Evolutionary conservation across 768 basidiomycete species (phyloP).

Genomic region (Podaxis pistillaris): DNA sequence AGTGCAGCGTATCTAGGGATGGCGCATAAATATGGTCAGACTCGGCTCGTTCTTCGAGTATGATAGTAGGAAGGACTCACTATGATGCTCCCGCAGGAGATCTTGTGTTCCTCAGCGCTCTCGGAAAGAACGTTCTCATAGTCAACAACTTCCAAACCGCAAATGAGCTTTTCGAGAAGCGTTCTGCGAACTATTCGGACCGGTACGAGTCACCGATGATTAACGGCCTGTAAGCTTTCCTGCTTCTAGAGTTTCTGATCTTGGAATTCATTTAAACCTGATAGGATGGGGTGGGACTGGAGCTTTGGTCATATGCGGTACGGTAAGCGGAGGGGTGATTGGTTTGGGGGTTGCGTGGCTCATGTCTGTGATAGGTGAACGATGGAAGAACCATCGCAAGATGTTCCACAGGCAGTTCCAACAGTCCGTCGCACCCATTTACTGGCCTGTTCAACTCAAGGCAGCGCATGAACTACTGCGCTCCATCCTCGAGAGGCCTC

Average conservation of each 20-base stretch:
- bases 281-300: slow-evolving; percentile 43
- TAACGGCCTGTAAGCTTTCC: slow-evolving; percentile 40
- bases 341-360: background rate
- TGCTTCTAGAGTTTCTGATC: slow-evolving; percentile 1
- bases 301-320: slow-evolving; percentile 56
- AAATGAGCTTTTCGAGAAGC: slow-evolving; percentile 55
- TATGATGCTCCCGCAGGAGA: slow-evolving; percentile 37
- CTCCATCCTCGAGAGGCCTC: slow-evolving; percentile 39
- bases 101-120: slow-evolving; percentile 48
- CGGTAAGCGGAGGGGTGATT: slow-evolving; percentile 19
- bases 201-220: slow-evolving; percentile 47
- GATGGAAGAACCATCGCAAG: slow-evolving; percentile 51
- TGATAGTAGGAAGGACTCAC: background rate
- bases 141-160: slow-evolving; percentile 44
- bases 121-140: slow-evolving; percentile 42
- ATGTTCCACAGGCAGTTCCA: slow-evolving; percentile 54
- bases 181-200: slow-evolving; percentile 56
- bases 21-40: slow-evolving; percentile 40
- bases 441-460: slow-evolving; percentile 44
- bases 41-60: background rate
- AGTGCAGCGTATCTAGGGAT: slow-evolving; percentile 38
- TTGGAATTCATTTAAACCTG: background rate
- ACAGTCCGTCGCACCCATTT: slow-evolving; percentile 35
- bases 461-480: slow-evolving; percentile 46
- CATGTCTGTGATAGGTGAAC: slow-evolving; percentile 34